phyloP scores from a whole-genome alignment of 2,329 filamentous ascomycete genomes.

The Huntiella bhutanensis region DNA sequence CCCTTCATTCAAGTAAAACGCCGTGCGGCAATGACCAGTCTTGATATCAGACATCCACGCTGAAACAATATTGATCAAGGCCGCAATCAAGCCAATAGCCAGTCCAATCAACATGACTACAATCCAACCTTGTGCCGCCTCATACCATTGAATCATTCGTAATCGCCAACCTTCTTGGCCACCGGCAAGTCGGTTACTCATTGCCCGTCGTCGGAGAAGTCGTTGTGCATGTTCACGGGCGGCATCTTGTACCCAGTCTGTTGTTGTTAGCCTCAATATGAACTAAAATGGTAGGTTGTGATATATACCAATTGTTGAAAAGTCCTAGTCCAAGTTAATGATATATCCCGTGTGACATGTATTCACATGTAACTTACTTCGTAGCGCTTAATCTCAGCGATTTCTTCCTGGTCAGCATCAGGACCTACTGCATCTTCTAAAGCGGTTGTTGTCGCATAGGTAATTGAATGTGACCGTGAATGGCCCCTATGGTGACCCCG shows the following conservation, averaged over 20 bases:
- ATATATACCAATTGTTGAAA: slow-evolving; percentile 65
- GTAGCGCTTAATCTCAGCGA: slow-evolving; percentile 94
- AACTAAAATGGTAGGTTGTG: neutral
- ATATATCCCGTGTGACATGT: no score
- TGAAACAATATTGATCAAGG: slow-evolving; percentile 82
- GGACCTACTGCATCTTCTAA: slow-evolving; percentile 17
- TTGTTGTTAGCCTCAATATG: neutral
- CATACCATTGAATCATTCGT: slow-evolving; percentile 69
- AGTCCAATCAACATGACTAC: slow-evolving; percentile 84
- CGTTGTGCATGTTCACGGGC: slow-evolving; percentile 73
- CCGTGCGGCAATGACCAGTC: slow-evolving; percentile 84
- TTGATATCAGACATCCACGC: slow-evolving; percentile 96
- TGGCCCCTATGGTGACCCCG: slow-evolving; percentile 1
- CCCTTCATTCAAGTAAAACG: slow-evolving; percentile 89
- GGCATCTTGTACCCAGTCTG: slow-evolving; percentile 96
- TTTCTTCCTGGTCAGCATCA: slow-evolving; percentile 48
- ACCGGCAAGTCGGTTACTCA: slow-evolving; percentile 48
- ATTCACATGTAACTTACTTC: slow-evolving; percentile 34
- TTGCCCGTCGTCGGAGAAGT: slow-evolving; percentile 53
- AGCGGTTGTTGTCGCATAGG: slow-evolving; percentile 11
- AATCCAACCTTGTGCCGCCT: slow-evolving; percentile 94
- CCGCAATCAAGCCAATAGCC: slow-evolving; percentile 87
- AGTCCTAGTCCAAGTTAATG: slow-evolving; percentile 36
- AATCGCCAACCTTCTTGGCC: slow-evolving; percentile 59
- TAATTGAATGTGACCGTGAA: slow-evolving; percentile 3